A percentile compares a stretch with the other conserved stretches of the same genome.
phyloP scores from a whole-genome alignment of 345 rosid species.

The Erucastrum elatum region DNA sequence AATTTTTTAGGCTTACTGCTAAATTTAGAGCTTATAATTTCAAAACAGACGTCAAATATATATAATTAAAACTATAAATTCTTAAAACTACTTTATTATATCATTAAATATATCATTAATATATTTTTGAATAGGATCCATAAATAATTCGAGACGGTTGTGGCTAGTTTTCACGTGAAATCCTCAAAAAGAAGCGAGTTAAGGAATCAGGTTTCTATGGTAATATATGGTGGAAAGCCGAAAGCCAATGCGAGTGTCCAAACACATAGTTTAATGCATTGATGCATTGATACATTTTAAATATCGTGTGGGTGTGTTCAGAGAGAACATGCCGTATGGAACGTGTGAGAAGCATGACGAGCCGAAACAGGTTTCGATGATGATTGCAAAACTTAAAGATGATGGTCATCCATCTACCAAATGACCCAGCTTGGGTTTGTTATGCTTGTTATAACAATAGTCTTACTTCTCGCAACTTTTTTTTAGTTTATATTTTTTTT shows the following conservation, averaged over 20 bases:
- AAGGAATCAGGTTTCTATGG: constrained; percentile 83
- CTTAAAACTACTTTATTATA: too few relatives aligned
- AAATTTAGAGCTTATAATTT: too few relatives aligned
- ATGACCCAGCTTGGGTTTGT: constrained; percentile 29
- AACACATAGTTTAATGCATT: not conserved
- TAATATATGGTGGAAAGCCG: constrained; percentile 77
- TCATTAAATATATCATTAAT: too few relatives aligned
- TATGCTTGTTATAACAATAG: constrained; percentile 29
- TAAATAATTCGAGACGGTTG: too few relatives aligned
- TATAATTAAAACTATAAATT: too few relatives aligned
- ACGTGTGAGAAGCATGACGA: constrained; percentile 31
- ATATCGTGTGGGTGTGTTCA: not conserved
- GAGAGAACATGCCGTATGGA: constrained; percentile 39
- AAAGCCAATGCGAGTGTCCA: constrained; percentile 72
- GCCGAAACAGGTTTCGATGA: constrained; percentile 22
- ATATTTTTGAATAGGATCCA: too few relatives aligned
- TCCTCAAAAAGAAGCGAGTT: constrained; percentile 65
- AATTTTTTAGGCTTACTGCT: too few relatives aligned
- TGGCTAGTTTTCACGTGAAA: constrained; percentile 85
- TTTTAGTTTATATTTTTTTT: constrained; percentile 14
- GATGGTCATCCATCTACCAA: constrained; percentile 20
- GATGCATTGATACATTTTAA: not conserved
- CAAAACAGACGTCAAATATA: too few relatives aligned
- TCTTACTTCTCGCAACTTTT: constrained; percentile 16
- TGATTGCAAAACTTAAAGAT: constrained; percentile 31